Conservation (phyloP, 2,329 filamentous ascomycete species). For the Monilinia laxa region DNA sequence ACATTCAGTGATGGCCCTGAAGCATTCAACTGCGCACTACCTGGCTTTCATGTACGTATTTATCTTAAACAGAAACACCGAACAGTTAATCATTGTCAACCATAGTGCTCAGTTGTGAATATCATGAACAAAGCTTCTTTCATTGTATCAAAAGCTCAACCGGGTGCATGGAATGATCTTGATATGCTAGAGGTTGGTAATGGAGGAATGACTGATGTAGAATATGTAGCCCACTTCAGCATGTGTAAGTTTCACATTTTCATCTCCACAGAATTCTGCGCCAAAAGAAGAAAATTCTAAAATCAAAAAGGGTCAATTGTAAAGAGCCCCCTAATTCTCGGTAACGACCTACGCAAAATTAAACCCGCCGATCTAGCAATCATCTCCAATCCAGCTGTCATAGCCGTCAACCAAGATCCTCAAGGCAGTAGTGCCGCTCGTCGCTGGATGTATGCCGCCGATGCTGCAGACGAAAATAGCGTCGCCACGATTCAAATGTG, state of each 20-base stretch:
- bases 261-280: not conserved
- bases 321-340: constrained; percentile 39
- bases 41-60: constrained; percentile 33
- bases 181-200: constrained; percentile 44
- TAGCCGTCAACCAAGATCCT: constrained; percentile 47
- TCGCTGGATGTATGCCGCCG: constrained; percentile 47
- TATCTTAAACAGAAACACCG: not conserved
- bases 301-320: constrained; percentile 32
- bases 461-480: constrained; percentile 45
- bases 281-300: constrained; percentile 14
- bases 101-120: constrained; percentile 36
- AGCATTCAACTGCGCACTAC: constrained; percentile 37
- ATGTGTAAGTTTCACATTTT: constrained; percentile 32
- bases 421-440: constrained; percentile 44
- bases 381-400: constrained; percentile 46
- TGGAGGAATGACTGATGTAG: constrained; percentile 41
- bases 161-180: constrained; percentile 41
- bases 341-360: constrained; percentile 39
- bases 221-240: constrained; percentile 41
- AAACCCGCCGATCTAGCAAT: constrained; percentile 42
- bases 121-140: constrained; percentile 38
- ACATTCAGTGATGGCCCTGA: constrained; percentile 42
- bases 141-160: constrained; percentile 37
- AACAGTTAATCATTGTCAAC: not conserved
- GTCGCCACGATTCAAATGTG: constrained; percentile 51